phyloP scores from a whole-genome alignment of 2,329 filamentous ascomycete genomes.

The Talaromyces marneffei region DNA sequence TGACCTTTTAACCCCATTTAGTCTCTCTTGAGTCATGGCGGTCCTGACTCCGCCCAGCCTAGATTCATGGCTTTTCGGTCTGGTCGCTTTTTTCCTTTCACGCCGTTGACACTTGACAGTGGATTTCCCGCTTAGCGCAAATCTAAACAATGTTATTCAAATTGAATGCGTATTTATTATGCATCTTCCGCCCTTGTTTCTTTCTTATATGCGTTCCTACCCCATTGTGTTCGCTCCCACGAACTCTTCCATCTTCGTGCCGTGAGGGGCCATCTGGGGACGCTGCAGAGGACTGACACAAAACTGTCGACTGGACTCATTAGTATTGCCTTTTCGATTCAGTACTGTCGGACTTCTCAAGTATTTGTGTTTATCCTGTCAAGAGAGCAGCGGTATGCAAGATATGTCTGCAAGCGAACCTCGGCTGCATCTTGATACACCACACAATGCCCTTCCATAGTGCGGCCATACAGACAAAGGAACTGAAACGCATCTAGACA shows the following conservation, averaged over 20 bases:
- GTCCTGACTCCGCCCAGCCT: constrained; percentile 1
- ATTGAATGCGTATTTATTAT: neutral
- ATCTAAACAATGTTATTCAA: neutral
- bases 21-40: neutral
- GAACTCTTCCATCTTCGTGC: neutral
- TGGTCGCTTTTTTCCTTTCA: neutral
- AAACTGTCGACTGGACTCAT: neutral
- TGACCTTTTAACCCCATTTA: neutral
- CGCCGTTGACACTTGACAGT: neutral
- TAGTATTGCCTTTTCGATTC: neutral
- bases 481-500: neutral
- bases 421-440: neutral
- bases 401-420: neutral
- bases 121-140: neutral
- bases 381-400: neutral
- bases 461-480: neutral
- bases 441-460: neutral
- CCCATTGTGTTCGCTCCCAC: neutral
- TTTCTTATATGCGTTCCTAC: neutral
- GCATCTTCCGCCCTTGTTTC: neutral
- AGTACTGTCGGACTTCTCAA: neutral
- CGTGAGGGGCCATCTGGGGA: neutral
- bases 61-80: constrained; percentile 1
- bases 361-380: neutral
- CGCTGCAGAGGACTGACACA: neutral